phyloP scores from a whole-genome alignment of 2,329 filamentous ascomycete species.

The Alternaria burnsii region DNA sequence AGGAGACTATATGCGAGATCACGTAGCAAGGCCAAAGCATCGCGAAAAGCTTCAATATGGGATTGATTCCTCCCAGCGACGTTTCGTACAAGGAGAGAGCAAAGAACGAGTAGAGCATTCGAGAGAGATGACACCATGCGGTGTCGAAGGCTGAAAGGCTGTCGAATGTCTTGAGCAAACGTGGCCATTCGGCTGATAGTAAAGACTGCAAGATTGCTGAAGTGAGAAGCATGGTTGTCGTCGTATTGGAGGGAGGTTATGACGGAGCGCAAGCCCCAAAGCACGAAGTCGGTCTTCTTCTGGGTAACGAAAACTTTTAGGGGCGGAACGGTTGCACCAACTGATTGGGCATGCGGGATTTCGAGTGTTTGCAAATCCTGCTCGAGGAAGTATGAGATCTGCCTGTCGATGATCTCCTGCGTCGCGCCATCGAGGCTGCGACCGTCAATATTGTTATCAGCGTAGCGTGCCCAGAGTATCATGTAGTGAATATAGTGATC shows the following conservation, averaged over 20 bases:
- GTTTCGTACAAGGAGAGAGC: constrained; percentile 29
- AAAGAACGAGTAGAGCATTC: constrained; percentile 30
- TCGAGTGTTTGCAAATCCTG: constrained; percentile 7
- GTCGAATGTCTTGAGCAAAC: constrained; percentile 11
- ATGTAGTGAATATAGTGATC: constrained; percentile 34
- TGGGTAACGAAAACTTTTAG: constrained; percentile 22
- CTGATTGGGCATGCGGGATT: constrained; percentile 7
- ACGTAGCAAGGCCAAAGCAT: constrained; percentile 23
- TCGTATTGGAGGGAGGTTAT: constrained; percentile 38
- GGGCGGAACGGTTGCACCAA: neutral
- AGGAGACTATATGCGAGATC: constrained; percentile 21
- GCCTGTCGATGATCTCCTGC: constrained; percentile 16
- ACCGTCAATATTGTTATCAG: constrained; percentile 34
- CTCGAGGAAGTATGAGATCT: constrained; percentile 18
- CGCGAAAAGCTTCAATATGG: constrained; percentile 24
- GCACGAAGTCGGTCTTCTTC: constrained; percentile 33
- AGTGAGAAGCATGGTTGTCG: constrained; percentile 17
- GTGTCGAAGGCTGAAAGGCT: constrained; percentile 24
- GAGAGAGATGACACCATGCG: constrained; percentile 28
- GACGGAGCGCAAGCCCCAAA: constrained; percentile 34
- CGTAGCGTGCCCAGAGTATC: constrained; percentile 37
- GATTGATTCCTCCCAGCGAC: neutral
- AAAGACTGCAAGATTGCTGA: constrained; percentile 26
- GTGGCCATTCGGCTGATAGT: constrained; percentile 24
- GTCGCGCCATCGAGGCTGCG: constrained; percentile 20